Evolutionary conservation across 495 filamentous ascomycete genomes (phyloP).

Genomic region (Podospora anserina): DNA sequence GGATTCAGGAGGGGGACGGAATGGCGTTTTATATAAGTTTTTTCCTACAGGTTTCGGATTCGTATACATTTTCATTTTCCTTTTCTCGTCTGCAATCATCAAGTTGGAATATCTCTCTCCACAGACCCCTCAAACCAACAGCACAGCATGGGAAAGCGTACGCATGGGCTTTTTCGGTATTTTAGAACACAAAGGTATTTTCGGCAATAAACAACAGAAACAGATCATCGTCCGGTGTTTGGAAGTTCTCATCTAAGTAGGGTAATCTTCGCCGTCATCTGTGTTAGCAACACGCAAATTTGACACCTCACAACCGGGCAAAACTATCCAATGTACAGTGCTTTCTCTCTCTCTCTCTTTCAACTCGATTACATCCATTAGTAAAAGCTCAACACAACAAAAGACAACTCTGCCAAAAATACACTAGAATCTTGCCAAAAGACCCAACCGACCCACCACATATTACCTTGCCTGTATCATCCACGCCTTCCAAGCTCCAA

Average conservation of each 20-base stretch:
- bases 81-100: background rate
- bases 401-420: background rate
- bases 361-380: background rate
- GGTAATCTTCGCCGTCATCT: background rate
- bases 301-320: background rate
- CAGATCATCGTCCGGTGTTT: background rate
- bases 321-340: background rate
- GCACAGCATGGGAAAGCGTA: background rate
- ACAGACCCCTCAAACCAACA: background rate
- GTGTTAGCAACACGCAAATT: background rate
- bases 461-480: constrained; percentile 1
- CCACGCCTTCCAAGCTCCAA: background rate
- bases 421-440: background rate
- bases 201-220: background rate
- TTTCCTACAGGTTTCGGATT: background rate
- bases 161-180: background rate
- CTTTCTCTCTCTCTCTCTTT: background rate
- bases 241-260: background rate
- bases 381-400: background rate
- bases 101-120: background rate
- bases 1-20: background rate
- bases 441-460: background rate
- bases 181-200: background rate
- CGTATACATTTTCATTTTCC: background rate
- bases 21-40: background rate